A percentile compares a stretch with the other conserved stretches of the same genome.
Conservation (phyloP, 768 basidiomycete genomes). For the Hortiboletus campestris region DNA sequence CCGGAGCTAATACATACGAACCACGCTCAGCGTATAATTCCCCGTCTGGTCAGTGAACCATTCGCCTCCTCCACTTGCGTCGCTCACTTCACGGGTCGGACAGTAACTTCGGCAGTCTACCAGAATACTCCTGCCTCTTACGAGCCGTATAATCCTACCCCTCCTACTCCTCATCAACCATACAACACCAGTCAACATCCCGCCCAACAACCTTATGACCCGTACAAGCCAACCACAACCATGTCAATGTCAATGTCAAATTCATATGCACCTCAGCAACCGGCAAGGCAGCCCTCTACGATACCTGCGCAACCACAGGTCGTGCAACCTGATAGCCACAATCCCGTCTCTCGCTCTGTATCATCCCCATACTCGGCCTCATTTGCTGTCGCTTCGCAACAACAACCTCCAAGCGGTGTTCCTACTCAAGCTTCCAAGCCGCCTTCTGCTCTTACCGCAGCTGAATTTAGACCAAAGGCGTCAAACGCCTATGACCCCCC, state of each 20-base stretch:
- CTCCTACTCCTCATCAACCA: conserved; percentile 16
- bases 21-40: conserved; percentile 16
- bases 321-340: conserved; percentile 35
- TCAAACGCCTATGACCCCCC: conserved; percentile 79
- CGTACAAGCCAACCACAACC: conserved; percentile 35
- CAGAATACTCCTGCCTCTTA: conserved; percentile 17
- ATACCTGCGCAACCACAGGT: conserved; percentile 20
- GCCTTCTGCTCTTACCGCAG: conserved; percentile 38
- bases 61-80: background rate
- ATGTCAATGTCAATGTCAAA: conserved; percentile 11
- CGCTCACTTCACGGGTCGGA: conserved; percentile 5
- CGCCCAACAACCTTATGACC: conserved; percentile 29
- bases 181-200: conserved; percentile 14
- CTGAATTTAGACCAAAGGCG: conserved; percentile 60
- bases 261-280: conserved; percentile 22
- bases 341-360: conserved; percentile 21
- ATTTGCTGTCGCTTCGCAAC: conserved; percentile 11
- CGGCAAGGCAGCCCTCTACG: conserved; percentile 7
- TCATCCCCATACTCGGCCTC: conserved; percentile 26
- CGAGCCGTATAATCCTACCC: conserved; percentile 25
- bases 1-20: conserved; percentile 29
- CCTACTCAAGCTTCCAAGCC: conserved; percentile 30
- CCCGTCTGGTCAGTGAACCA: conserved; percentile 25
- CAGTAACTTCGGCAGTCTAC: conserved; percentile 13
- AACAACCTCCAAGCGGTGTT: conserved; percentile 18